Base-by-base conservation (phyloP, 768 basidiomycete species). In the Mycena venus region DNA sequence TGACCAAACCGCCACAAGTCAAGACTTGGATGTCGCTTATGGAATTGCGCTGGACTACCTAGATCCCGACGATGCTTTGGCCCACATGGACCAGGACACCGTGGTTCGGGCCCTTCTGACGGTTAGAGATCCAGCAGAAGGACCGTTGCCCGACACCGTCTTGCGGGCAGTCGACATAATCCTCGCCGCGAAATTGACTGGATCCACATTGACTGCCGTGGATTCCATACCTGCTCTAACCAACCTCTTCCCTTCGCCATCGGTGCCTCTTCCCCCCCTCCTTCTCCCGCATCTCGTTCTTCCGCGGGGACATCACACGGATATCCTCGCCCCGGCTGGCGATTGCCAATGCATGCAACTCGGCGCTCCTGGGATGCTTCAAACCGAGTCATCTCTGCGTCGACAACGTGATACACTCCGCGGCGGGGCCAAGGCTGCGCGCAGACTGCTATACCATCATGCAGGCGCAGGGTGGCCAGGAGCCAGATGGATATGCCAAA, bases 371-470 rank as follows among this genome's bases (percentile, higher is more conserved):
- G 15, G 66, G 53, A 2, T 67, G 66, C 53, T 67, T 67, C 53
- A 23, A 49, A 7, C 66, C 66, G 8, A 67, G 36, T 23, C 66
- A 67, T 31, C 5, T 56, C 23, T 67, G 66, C 32, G 66, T 67
- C 17, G 51, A 55, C 55, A 56, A 67, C 40, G 53, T 67, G 15
- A 67, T 67, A 10, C 66, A 67, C 49, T 29, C 64, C 3, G 66
- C 66, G 23, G 66, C 66, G 36, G 66, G 66, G 2, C 66, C 66
- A 7, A 25, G 66, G 12, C 53, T 67, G 23, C 64, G 64, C 17
- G 64, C 47, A 11, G 67, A 68, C 32, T 68, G 67, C 11, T 68
- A 68, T 34, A 68, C 66, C 10, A 56, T 68, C n/a, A 68, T 68
- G 66, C 14, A 68, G 25, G 56, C 56, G 21, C 67, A 68, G 67